phyloP scores from a whole-genome alignment of 352 stramenopile genomes.

The Phytopythium cucurbitacearum region DNA sequence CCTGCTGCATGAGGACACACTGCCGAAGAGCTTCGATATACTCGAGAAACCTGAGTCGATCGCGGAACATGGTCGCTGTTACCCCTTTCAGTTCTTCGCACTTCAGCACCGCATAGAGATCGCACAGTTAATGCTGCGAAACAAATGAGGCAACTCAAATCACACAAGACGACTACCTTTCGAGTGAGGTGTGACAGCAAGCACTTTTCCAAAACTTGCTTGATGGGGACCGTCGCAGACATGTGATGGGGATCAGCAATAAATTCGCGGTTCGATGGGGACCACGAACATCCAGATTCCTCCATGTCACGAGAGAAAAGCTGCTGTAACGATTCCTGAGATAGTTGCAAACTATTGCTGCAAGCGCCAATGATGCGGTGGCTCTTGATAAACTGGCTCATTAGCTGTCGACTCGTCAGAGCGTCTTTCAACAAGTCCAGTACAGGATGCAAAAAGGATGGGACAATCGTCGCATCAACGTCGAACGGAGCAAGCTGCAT shows the following conservation, averaged over 20 bases:
- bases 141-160: background rate
- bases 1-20: conserved; percentile 77
- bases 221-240: background rate
- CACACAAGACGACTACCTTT: conserved; percentile 16
- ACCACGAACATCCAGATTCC: background rate
- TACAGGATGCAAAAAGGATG: conserved; percentile 35
- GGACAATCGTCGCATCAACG: conserved; percentile 27
- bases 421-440: conserved; percentile 35
- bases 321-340: background rate
- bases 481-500: conserved; percentile 38
- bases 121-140: no score
- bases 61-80: conserved; percentile 49
- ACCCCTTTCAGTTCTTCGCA: conserved; percentile 39
- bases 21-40: conserved; percentile 46
- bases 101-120: conserved; percentile 12
- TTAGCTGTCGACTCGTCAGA: conserved; percentile 60
- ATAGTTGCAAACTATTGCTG: background rate
- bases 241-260: no score
- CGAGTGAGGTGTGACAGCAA: conserved; percentile 1
- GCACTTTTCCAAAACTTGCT: background rate
- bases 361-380: background rate
- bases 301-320: background rate
- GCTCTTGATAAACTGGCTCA: conserved; percentile 44
- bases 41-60: conserved; percentile 42
- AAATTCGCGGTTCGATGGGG: no score